Percentiles rank a stretch among this genome's conserved stretches.
These are phyloP conservation scores for Talaromyces sp. DNA, from an alignment of 2,329 filamentous ascomycete species.

Conservation along the genomic window DNA sequence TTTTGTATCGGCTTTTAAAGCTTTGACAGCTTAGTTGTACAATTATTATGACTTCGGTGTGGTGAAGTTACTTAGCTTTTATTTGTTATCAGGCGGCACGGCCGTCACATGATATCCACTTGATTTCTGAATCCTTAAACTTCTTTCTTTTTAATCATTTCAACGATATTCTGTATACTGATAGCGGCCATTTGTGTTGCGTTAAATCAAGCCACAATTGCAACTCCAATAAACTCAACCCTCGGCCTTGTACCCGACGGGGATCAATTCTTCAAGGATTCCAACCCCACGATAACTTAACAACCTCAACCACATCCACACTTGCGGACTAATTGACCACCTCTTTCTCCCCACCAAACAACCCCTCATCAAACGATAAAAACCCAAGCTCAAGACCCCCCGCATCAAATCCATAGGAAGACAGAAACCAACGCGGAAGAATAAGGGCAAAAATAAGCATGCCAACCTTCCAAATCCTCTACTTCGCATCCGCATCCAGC, in stretches of 20 bases:
- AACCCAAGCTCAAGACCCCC: background rate
- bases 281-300: background rate
- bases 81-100: background rate
- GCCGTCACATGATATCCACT: constrained; percentile 9
- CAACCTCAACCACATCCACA: background rate
- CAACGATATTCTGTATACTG: background rate
- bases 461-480: constrained; percentile 44
- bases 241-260: background rate
- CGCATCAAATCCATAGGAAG: background rate
- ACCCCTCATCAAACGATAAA: background rate
- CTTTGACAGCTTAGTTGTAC: constrained; percentile 40
- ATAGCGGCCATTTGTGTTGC: background rate
- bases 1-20: constrained; percentile 65
- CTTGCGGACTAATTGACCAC: background rate
- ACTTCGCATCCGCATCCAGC: constrained; percentile 46
- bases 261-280: background rate
- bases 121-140: background rate
- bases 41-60: background rate
- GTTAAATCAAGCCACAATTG: background rate
- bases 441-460: background rate
- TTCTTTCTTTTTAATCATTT: background rate
- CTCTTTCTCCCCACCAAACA: background rate
- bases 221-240: background rate
- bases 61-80: background rate
- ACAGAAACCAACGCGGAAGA: background rate